Conservation (phyloP, 495 filamentous ascomycete species). For the Penicillium argentinense region DNA sequence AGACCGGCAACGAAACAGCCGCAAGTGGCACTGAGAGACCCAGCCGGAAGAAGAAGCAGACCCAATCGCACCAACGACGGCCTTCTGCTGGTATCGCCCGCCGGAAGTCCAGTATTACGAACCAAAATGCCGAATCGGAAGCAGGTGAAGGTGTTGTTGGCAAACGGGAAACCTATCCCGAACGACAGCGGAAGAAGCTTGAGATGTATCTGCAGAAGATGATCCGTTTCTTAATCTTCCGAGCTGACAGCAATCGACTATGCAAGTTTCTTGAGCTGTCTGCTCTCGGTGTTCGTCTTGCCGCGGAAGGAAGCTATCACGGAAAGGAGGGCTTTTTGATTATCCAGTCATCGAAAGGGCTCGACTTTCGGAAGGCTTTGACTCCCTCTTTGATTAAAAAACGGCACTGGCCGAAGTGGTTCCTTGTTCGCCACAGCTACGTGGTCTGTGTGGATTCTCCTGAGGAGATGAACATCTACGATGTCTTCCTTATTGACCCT, state of each 20-base stretch:
- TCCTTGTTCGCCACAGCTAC: constrained; percentile 95
- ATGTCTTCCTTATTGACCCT: constrained; percentile 92
- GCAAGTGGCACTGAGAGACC: constrained; percentile 56
- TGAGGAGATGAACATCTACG: constrained; percentile 98
- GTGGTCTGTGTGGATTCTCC: constrained; percentile 97
- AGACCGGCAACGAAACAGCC: constrained; percentile 53
- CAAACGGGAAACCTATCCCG: constrained; percentile 57
- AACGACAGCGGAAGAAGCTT: constrained; percentile 79
- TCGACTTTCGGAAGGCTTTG: constrained; percentile 82
- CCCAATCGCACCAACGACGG: constrained; percentile 30
- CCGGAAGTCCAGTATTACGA: constrained; percentile 57
- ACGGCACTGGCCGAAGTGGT: constrained; percentile 92
- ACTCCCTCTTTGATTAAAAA: constrained; percentile 72
- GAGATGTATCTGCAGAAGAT: constrained; percentile 93
- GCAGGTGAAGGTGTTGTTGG: constrained; percentile 40
- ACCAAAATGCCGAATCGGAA: constrained; percentile 42
- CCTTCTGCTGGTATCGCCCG: constrained; percentile 56
- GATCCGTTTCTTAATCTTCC: constrained; percentile 92
- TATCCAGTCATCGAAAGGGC: constrained; percentile 85
- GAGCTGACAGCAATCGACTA: constrained; percentile 90
- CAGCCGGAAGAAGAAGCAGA: constrained; percentile 57
- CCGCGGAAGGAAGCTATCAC: constrained; percentile 94
- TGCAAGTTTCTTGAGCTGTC: constrained; percentile 97
- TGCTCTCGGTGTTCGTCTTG: constrained; percentile 89
- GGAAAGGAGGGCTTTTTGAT: constrained; percentile 95